Evolutionary conservation across 2,329 filamentous ascomycete species (phyloP).

Genomic region (Pseudopyricularia javanii): DNA sequence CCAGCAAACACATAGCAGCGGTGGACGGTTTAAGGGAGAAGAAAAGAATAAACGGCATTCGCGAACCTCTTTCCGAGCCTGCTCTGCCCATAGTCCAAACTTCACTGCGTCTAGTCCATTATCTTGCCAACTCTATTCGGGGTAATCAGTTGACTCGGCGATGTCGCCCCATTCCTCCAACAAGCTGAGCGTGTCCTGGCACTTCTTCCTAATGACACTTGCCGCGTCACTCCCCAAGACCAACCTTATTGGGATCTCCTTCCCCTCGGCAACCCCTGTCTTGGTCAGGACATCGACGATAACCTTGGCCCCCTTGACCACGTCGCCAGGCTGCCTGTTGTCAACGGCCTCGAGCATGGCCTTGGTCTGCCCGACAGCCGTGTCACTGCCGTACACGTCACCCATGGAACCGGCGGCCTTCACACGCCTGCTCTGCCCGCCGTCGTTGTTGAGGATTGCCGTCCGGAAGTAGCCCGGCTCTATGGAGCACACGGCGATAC

Average conservation of each 20-base stretch:
- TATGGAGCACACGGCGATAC: not conserved
- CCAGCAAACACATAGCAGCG: too few relatives aligned
- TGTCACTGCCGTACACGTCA: not conserved
- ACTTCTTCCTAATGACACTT: constrained; percentile 27
- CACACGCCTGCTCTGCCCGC: not conserved
- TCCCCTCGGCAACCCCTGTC: constrained; percentile 31
- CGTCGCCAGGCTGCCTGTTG: constrained; percentile 3
- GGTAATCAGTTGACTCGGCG: constrained; percentile 17
- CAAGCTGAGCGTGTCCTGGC: constrained; percentile 24
- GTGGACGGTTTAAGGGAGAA: too few relatives aligned
- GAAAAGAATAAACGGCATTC: too few relatives aligned
- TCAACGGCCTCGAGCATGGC: not conserved
- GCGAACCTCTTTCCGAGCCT: not conserved
- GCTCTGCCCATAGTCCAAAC: too few relatives aligned
- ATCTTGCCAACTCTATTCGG: not conserved
- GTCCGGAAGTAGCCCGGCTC: constrained; percentile 5
- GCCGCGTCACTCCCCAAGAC: constrained; percentile 40
- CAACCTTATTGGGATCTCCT: constrained; percentile 37
- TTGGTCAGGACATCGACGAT: constrained; percentile 27
- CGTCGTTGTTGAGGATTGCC: not conserved
- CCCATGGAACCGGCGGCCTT: not conserved
- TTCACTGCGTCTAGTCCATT: too few relatives aligned
- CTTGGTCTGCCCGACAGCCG: not conserved
- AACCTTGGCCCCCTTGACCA: constrained; percentile 2
- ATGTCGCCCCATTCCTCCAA: constrained; percentile 37